phyloP scores from a whole-genome alignment of 2,329 filamentous ascomycete genomes.

The Cladosporium sp. region DNA sequence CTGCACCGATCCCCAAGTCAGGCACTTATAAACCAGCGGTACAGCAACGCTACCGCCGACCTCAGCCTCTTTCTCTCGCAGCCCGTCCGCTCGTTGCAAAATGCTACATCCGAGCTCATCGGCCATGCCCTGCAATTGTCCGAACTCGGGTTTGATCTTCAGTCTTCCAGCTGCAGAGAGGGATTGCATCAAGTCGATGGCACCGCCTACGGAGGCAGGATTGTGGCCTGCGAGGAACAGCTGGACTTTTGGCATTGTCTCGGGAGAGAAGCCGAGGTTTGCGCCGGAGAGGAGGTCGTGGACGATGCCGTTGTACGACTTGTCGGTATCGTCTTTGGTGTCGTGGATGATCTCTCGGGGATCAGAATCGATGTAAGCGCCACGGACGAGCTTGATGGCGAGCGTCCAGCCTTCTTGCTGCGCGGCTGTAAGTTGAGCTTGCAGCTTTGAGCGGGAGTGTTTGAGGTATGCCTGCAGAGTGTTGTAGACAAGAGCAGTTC shows the following conservation, averaged over 20 bases:
- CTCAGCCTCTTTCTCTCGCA: conserved; percentile 30
- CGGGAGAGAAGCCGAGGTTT: conserved; percentile 21
- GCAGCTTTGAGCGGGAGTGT: conserved; percentile 40
- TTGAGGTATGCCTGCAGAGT: conserved; percentile 59
- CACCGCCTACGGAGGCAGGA: conserved; percentile 59
- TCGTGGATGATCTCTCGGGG: conserved; percentile 48
- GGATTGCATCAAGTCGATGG: conserved; percentile 45
- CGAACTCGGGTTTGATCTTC: conserved; percentile 56
- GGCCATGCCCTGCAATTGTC: conserved; percentile 91
- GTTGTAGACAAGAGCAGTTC: conserved; percentile 67
- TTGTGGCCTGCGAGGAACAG: conserved; percentile 84
- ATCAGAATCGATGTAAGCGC: conserved; percentile 53
- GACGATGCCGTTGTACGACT: conserved; percentile 67
- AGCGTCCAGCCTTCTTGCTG: conserved; percentile 47
- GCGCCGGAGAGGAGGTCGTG: conserved; percentile 54
- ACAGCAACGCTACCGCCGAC: not conserved
- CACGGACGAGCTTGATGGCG: conserved; percentile 55
- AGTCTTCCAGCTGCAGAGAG: conserved; percentile 38
- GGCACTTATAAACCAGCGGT: conserved; percentile 49
- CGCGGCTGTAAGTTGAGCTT: conserved; percentile 45
- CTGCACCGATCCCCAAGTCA: conserved; percentile 53
- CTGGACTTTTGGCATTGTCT: conserved; percentile 42
- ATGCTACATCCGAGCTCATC: conserved; percentile 73
- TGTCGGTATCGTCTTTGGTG: conserved; percentile 51
- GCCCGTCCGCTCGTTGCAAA: conserved; percentile 38